Base-by-base conservation (phyloP, 371 early-diverging fungal genomes). In the Haplosporangium sp. region DNA sequence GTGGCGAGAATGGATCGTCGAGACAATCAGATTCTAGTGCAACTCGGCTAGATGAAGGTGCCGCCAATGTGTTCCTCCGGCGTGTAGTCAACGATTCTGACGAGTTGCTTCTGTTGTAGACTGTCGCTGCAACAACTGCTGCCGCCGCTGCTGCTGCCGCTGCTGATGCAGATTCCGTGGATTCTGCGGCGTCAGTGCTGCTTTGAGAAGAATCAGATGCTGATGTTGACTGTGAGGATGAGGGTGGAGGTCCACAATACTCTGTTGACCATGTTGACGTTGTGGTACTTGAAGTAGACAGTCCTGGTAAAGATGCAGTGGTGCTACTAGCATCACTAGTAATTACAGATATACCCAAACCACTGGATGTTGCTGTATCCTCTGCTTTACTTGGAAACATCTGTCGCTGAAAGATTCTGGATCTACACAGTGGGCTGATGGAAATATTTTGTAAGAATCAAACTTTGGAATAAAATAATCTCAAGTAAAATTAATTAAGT, bases 381-480 rank as follows among this genome's bases (percentile, higher is more conserved):
- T 71, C 68, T 17, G 81, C 74, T 17, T 48, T 69, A 8, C 57
- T 65, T 0, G 71, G 57, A 6, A 74, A 58, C 74, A 79, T 71
- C 61, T 79, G 81, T 20, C 81, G 70, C 45, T 79, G 81, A 44
- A 67, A 79, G 39, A 79, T 79, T 6, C 74, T 63, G 6, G 69
- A 71, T 48, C 75, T 57, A 52, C 75, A 81, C 34, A 81, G 20
- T 19, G 81, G 81, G 35, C 81, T 78, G 47, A 40, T 17, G 15
- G 47, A 27, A 48, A 39, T 3, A 15, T 4, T 13, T 4, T 9
- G 6, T 27, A 5, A 34, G 5, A 56, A 57, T 38, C 17, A 58
- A 15, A 50, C 27, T 27, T 27, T 27, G n/a, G 2, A 11, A 38
- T 19, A 40, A 35, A 48, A 27, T 27, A 27, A 27, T 27, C 27